phyloP scores from a whole-genome alignment of 306 rosid genomes.

The Fagus sylvatica region DNA sequence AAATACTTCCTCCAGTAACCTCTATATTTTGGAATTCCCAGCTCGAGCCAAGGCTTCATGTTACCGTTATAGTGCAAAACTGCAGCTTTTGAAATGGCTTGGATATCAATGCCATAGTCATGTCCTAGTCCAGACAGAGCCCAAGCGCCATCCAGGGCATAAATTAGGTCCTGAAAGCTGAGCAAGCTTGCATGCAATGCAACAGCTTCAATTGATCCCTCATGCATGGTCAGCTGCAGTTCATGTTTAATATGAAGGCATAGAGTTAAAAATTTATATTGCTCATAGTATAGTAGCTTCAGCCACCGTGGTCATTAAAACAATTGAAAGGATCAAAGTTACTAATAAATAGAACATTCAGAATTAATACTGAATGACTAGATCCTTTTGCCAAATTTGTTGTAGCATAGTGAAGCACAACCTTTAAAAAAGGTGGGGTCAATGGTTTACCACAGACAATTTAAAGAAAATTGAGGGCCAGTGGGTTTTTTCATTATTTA shows the following conservation, averaged over 20 bases:
- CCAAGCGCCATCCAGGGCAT: conserved; percentile 68
- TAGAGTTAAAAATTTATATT: conserved; percentile 24
- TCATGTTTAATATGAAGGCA: conserved; percentile 17
- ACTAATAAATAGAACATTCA: not conserved
- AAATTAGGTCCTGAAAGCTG: conserved; percentile 62
- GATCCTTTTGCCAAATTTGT: not conserved
- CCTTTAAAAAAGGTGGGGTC: not conserved
- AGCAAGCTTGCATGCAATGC: conserved; percentile 82
- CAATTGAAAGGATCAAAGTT: not conserved
- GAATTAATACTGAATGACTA: not conserved
- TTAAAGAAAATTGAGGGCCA: not conserved
- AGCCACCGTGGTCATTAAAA: not conserved
- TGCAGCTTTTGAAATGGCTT: conserved; percentile 49
- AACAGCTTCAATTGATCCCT: conserved; percentile 36
- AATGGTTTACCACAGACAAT: not conserved
- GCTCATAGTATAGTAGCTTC: conserved; percentile 15
- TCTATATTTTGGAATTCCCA: conserved; percentile 85
- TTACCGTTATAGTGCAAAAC: conserved; percentile 92
- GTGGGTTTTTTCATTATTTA: not conserved
- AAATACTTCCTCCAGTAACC: conserved; percentile 77
- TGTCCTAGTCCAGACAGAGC: conserved; percentile 78
- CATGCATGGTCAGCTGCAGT: conserved; percentile 46
- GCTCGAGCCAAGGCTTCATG: conserved; percentile 98
- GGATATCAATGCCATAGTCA: conserved; percentile 53
- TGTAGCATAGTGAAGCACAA: not conserved